These are phyloP conservation scores for Suhomyces emberorum DNA, from an alignment of 805 yeast genomes.

Conservation along the genomic window DNA sequence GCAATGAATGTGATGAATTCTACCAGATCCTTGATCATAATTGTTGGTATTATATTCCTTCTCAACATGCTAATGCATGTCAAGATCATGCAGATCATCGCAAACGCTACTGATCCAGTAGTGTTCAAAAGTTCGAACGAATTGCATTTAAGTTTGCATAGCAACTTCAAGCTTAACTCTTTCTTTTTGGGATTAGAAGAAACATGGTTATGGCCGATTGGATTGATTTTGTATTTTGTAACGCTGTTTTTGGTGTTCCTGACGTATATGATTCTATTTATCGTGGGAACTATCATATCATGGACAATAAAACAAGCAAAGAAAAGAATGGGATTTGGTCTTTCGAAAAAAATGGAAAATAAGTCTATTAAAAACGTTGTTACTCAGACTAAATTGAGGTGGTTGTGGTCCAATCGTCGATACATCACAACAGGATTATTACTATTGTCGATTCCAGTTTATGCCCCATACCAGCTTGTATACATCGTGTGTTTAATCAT, in stretches of 20 bases:
- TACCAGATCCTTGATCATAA: constrained; percentile 17
- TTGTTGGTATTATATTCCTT: constrained; percentile 24
- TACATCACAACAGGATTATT: constrained; percentile 38
- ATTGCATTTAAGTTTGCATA: constrained; percentile 33
- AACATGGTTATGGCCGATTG: constrained; percentile 50
- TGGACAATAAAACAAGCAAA: background rate
- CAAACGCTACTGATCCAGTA: constrained; percentile 52
- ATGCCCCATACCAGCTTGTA: constrained; percentile 80
- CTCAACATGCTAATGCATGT: constrained; percentile 39
- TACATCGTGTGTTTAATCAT: constrained; percentile 56
- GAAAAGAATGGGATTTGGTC: background rate
- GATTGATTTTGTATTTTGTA: constrained; percentile 51
- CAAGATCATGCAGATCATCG: constrained; percentile 32
- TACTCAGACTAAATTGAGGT: background rate
- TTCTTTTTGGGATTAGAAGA: constrained; percentile 69
- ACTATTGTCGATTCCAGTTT: constrained; percentile 47
- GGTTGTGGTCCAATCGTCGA: constrained; percentile 8
- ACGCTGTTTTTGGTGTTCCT: constrained; percentile 43
- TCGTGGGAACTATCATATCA: constrained; percentile 6
- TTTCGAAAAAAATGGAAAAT: background rate
- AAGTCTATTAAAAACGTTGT: background rate
- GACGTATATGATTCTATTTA: constrained; percentile 25
- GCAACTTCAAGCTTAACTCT: constrained; percentile 45
- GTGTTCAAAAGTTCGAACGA: constrained; percentile 45
- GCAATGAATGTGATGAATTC: constrained; percentile 36